Evolutionary conservation across 164 flowering plant genomes (phyloP), one percentile per base, ranked within the genome.

Genomic region (Vitis riparia): DNA sequence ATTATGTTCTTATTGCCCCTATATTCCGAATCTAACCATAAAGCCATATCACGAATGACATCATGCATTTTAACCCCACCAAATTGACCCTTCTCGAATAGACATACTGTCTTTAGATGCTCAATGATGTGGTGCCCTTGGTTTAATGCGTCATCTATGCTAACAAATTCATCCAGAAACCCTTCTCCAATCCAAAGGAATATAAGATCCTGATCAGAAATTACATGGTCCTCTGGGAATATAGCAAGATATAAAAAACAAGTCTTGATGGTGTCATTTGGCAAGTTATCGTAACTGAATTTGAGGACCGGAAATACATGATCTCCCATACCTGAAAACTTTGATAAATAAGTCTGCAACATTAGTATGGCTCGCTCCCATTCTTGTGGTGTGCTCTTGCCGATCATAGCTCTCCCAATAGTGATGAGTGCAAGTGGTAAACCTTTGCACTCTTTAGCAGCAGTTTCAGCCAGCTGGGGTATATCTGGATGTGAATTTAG

Each of bases 391-490:
- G 15, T 58, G 23, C 2, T 57, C 64, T 32, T 63, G 11, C 61
- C 15, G 2, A 68, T 59, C 77, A 74, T 74, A 50, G 68, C 68
- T 10, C 60, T 23, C 8, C 68, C 77, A 6, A 64, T 48, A 1
- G 68, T 65, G 14, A 68, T 19, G 2, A 74, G 60, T 5, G 77
- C 72, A 6, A 74, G 68, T n/a, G 77, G 77, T 65, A 74, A 64
- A 3, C 72, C 68, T 12, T 15, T 0, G 29, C 77, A 74, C 47
- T 56, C 59, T 16, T 37, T 16, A 15, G 69, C 77, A 11, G 65
- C 55, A 29, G 0, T 51, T 56, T 51, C 19, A 4, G 77, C 77
- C n/a, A 74, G 59, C 9, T 50, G 11, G 0, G 63, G 68, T 1
- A 74, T 56, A 1, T 68, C 68, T 8, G 63, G 69, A 68, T 74